phyloP scores from a whole-genome alignment of 208 protist genomes.

The Trypanosoma rangeli region DNA sequence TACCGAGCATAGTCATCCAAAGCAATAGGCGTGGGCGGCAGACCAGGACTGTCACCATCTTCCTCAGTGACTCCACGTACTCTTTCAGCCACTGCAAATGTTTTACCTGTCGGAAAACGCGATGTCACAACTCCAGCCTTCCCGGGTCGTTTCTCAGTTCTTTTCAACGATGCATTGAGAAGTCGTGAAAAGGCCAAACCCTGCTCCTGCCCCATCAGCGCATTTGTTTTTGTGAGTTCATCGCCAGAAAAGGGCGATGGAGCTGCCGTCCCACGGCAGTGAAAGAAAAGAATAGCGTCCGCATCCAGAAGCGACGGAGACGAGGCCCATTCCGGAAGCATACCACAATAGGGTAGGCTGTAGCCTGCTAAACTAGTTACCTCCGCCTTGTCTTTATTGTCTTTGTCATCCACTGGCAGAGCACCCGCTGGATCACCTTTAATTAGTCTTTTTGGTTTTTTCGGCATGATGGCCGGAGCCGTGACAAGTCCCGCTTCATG shows the following conservation, averaged over 20 bases:
- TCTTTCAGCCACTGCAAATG: background rate
- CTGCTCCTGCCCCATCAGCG: background rate
- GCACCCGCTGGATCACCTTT: background rate
- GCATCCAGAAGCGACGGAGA: constrained; percentile 23
- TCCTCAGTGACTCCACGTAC: background rate
- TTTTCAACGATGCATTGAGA: constrained; percentile 12
- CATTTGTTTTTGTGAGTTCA: background rate
- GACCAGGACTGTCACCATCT: constrained; percentile 16
- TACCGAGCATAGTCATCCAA: constrained; percentile 31
- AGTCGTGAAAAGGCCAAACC: constrained; percentile 24
- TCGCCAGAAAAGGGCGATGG: background rate
- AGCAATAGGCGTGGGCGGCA: constrained; percentile 17
- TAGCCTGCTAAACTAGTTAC: background rate
- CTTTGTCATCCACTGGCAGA: background rate
- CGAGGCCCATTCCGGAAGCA: constrained; percentile 24
- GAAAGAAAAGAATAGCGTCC: constrained; percentile 29
- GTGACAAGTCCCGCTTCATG: background rate
- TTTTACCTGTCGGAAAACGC: background rate
- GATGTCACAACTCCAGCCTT: background rate
- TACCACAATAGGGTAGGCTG: constrained; percentile 4
- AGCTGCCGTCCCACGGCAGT: background rate
- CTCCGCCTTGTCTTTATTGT: background rate
- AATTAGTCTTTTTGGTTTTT: background rate
- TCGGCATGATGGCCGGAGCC: constrained; percentile 11
- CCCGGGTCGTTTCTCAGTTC: background rate